phyloP scores from a whole-genome alignment of 805 yeast genomes.

The Hyphopichia homilentoma region DNA sequence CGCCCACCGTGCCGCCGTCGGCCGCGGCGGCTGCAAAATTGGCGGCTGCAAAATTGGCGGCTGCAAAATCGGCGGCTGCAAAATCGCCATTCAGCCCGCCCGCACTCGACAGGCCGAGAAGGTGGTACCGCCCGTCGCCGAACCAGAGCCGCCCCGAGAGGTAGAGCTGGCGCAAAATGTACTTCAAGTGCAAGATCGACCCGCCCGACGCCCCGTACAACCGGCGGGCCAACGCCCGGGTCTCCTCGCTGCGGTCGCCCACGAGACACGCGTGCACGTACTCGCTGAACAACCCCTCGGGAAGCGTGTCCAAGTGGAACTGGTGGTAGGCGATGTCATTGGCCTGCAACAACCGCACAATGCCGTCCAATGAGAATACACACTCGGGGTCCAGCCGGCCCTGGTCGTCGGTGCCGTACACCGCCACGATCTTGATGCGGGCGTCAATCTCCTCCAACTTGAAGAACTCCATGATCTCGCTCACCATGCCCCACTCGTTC shows the following conservation, averaged over 20 bases:
- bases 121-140: no score
- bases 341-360: background rate
- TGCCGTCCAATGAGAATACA: background rate
- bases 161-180: slow-evolving; percentile 5
- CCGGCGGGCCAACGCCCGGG: background rate
- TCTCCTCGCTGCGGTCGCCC: background rate
- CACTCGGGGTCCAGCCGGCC: background rate
- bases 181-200: slow-evolving; percentile 12
- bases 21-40: slow-evolving; percentile 14
- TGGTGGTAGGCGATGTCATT: background rate
- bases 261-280: background rate
- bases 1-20: no score
- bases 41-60: background rate
- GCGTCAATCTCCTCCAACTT: slow-evolving; percentile 8
- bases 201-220: slow-evolving; percentile 10
- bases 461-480: slow-evolving; percentile 22
- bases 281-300: background rate
- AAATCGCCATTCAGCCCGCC: slow-evolving; percentile 2
- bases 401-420: background rate
- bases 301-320: background rate
- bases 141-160: slow-evolving; percentile 4
- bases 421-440: slow-evolving; percentile 8
- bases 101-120: no score
- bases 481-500: slow-evolving; percentile 24
- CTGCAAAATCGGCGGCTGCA: slow-evolving; percentile 11